Percentiles rank a stretch among this genome's conserved stretches.
Evolutionary conservation across 202 grass and related monocot species (phyloP).

Genomic region (Thinopyrum obtusiflorum): DNA sequence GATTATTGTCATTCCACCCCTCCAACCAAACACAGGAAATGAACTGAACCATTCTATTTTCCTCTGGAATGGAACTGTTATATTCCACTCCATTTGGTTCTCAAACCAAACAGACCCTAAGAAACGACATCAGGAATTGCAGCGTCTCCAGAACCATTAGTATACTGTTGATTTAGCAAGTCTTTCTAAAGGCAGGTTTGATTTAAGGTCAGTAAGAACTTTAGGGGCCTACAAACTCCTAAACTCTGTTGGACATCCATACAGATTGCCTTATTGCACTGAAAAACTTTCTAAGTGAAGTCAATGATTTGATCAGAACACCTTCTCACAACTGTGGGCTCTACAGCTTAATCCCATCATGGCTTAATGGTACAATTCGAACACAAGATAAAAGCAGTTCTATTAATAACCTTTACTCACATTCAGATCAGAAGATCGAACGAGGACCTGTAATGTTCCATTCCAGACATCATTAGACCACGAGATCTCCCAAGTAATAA

Average conservation of each 20-base stretch:
- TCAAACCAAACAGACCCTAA: background rate
- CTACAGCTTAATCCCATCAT: background rate
- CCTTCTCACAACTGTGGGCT: background rate
- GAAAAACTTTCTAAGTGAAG: conserved; percentile 15
- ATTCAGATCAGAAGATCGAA: conserved; percentile 7
- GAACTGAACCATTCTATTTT: no score
- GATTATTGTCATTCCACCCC: no score
- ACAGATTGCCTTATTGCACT: conserved; percentile 1
- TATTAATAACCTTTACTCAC: background rate
- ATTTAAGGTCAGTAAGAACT: background rate
- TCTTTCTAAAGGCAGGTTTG: background rate
- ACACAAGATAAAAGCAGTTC: background rate
- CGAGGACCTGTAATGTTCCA: background rate
- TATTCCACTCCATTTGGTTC: no score
- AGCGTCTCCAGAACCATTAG: background rate
- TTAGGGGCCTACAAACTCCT: conserved; percentile 10
- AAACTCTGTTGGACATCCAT: background rate
- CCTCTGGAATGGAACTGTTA: no score
- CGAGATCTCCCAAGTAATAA: background rate
- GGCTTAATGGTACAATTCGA: background rate
- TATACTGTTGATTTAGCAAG: background rate
- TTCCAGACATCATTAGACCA: background rate
- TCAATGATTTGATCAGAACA: conserved; percentile 5
- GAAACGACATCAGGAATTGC: background rate
- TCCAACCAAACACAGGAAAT: no score